A percentile compares a stretch with the other conserved stretches of the same genome.
phyloP scores from a whole-genome alignment of 2,329 filamentous ascomycete genomes.

The Phaeosphaeriaceae sp. region DNA sequence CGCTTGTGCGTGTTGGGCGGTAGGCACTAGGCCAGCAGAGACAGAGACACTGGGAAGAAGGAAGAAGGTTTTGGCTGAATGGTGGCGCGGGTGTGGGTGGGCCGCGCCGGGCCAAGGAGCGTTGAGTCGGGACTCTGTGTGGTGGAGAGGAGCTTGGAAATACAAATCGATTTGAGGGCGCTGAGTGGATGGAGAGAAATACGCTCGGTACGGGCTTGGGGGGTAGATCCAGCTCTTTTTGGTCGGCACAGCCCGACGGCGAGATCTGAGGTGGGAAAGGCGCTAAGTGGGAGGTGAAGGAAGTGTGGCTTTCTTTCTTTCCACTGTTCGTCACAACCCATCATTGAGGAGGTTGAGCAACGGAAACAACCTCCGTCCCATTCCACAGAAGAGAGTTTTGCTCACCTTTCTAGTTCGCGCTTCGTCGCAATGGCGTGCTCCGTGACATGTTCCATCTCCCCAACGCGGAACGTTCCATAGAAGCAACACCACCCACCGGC shows the following conservation, averaged over 20 bases:
- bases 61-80: not conserved
- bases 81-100: not conserved
- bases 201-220: not conserved
- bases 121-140: not conserved
- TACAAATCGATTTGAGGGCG: not conserved
- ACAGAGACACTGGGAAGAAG: not conserved
- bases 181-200: not conserved
- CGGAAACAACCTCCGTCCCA: not conserved
- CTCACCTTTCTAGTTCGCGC: not conserved
- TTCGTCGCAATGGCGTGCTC: not conserved
- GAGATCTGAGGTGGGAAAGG: not conserved
- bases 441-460: not conserved
- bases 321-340: too few species aligned
- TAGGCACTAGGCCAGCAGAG: not conserved
- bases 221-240: not conserved
- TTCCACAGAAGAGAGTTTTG: not conserved
- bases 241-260: not conserved
- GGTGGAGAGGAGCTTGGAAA: not conserved
- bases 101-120: not conserved
- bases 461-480: not conserved
- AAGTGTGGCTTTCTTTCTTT: too few species aligned
- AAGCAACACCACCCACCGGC: not conserved
- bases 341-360: not conserved
- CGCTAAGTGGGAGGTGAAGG: too few species aligned
- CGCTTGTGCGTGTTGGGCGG: not conserved